phyloP scores from a whole-genome alignment of 495 filamentous ascomycete genomes.

The Apiosordaria backusii region DNA sequence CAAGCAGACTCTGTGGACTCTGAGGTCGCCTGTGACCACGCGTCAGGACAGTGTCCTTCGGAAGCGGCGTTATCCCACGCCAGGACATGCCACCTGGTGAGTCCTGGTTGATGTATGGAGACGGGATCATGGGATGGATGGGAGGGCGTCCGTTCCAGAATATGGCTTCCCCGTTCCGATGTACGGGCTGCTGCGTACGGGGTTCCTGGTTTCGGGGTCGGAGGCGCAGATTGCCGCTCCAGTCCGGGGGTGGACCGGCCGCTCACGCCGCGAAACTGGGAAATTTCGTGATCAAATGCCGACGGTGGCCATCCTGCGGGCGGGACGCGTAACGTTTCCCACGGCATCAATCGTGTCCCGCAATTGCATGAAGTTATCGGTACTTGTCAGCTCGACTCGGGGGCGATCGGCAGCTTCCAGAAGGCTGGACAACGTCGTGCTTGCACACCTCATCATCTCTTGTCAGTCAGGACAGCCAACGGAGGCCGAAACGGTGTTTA shows the following conservation, averaged over 20 bases:
- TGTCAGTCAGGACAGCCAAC: neutral
- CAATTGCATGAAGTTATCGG: neutral
- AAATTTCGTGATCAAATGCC: neutral
- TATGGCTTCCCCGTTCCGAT: neutral
- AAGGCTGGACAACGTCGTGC: neutral
- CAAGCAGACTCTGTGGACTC: neutral
- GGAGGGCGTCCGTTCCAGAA: neutral
- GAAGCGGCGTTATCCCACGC: too few species aligned
- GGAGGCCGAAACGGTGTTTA: conserved; percentile 1
- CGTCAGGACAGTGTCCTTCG: neutral
- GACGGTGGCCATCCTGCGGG: neutral
- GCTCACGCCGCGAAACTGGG: neutral
- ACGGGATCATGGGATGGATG: too few species aligned
- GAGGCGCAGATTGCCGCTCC: neutral
- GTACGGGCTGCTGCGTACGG: neutral
- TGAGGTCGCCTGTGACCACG: neutral
- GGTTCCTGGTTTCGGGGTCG: neutral
- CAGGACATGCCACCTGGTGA: neutral
- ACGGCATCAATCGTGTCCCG: neutral
- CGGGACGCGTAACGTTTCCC: neutral
- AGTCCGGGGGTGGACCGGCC: neutral
- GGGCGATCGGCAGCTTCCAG: neutral
- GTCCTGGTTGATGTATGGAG: neutral
- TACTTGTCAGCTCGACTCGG: neutral
- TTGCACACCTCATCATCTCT: neutral